Percentiles rank a stretch among this genome's conserved stretches.
Conservation (phyloP, 108 stramenopile species). For the Pseudonitzschia multistriata region DNA sequence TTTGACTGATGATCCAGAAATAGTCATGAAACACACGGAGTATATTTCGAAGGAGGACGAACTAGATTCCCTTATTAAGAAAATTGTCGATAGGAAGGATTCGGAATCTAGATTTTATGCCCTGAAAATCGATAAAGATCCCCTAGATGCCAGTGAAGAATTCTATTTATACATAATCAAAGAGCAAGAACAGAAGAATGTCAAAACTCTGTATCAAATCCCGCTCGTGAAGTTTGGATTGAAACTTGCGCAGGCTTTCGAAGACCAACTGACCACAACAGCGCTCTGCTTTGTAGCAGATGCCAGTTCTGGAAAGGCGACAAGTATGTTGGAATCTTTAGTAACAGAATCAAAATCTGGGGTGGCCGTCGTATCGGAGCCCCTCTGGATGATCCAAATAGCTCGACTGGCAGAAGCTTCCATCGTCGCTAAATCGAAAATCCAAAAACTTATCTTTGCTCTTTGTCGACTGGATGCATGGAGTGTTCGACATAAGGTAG, state of each 20-base stretch:
- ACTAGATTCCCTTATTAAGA: constrained; percentile 7
- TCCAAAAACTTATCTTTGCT: constrained; percentile 65
- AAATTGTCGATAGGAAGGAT: constrained; percentile 19
- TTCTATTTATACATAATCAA: constrained; percentile 24
- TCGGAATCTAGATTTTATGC: constrained; percentile 9
- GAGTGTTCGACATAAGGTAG: constrained; percentile 43
- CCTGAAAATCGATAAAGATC: constrained; percentile 31
- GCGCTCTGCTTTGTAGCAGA: constrained; percentile 80
- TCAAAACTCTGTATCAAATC: constrained; percentile 36
- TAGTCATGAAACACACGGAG: constrained; percentile 22
- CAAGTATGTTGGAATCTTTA: constrained; percentile 30
- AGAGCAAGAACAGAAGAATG: neutral
- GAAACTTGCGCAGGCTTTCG: constrained; percentile 53
- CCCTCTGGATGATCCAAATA: constrained; percentile 72
- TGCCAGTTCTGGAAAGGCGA: constrained; percentile 49
- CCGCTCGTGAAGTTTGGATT: constrained; percentile 63
- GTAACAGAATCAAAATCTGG: constrained; percentile 30
- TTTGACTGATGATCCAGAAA: constrained; percentile 22
- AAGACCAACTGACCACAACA: constrained; percentile 46
- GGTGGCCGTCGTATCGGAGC: constrained; percentile 38
- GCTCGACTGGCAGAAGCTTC: constrained; percentile 43
- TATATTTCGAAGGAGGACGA: constrained; percentile 14
- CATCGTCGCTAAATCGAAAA: constrained; percentile 30
- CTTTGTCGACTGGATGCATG: constrained; percentile 77
- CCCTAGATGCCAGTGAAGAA: constrained; percentile 27